Evolutionary conservation across 2,329 filamentous ascomycete genomes (phyloP), one percentile per base, ranked within the genome.

Genomic region (Aureobasidium namibiae): DNA sequence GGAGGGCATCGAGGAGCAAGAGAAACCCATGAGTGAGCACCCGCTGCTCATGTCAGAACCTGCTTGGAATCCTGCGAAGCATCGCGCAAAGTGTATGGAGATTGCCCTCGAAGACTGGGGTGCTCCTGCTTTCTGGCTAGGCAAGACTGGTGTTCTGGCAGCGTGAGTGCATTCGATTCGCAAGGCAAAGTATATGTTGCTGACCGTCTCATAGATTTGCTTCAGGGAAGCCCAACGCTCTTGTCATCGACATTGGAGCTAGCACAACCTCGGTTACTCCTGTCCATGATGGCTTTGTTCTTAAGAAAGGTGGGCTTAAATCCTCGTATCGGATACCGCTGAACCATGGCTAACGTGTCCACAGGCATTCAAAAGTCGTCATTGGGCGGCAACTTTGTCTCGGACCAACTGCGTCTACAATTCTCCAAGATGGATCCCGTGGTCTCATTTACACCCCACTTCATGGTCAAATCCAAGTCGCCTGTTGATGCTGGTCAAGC

Each of bases 61-160:
- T 14, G 88, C 90, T 11, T 97, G 92, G 92, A 97, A 96, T 74
- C 82, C 85, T 26, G 75, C 83, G 44, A 96, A 96, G 77, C 84
- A 88, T 61, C 82, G 95, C 61, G 94, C 99, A 76, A 95, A 94
- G 82, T 87, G 88, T 41, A 92, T 96, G 68, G 94, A 99, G 76
- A 85, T 97, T 63, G 91, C 90, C 61, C 96, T 99, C 87, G 94
- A 99, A 79, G 89, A 85, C 69, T 99, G 94, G 91, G 92, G 90
- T 29, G 88, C 88, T 59, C 94, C 94, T 18, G 94, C 94, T 5
- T 97, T 96, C 74, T 99, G 92, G 82, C 79, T 97, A 62, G 90
- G 90, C 63, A 86, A 90, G 69, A 95, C 86, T 56, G 91, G 92
- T 26, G 92, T 96, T 44, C 82, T 96, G 70, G 86, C 92, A 58